phyloP scores from a whole-genome alignment of 1,139 yeast species.

The Suhomyces wounanorum region DNA sequence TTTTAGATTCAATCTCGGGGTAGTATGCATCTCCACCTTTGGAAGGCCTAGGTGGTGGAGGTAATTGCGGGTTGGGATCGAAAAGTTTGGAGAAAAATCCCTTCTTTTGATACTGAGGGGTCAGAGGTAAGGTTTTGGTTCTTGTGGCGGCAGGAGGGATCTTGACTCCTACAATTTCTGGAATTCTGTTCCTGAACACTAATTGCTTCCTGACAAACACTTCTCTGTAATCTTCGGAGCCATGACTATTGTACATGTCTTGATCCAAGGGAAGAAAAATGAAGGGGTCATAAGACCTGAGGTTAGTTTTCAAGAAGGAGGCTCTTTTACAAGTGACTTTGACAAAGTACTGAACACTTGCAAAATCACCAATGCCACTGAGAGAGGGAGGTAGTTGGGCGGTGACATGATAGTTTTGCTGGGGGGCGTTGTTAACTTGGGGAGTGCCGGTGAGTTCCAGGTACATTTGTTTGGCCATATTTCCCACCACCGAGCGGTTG shows the following conservation, averaged over 20 bases:
- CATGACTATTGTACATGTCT: constrained; percentile 29
- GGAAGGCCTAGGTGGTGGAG: constrained; percentile 11
- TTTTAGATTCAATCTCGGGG: constrained; percentile 35
- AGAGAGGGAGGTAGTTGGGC: constrained; percentile 60
- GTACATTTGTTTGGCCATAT: constrained; percentile 20
- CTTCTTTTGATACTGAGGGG: constrained; percentile 18
- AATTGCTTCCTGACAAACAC: constrained; percentile 45
- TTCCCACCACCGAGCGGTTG: constrained; percentile 21
- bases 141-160: constrained; percentile 21
- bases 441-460: constrained; percentile 3
- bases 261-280: constrained; percentile 55
- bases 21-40: constrained; percentile 14
- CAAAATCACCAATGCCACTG: constrained; percentile 47
- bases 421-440: constrained; percentile 1
- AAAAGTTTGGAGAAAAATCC: constrained; percentile 21
- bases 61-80: constrained; percentile 9
- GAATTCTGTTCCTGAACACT: constrained; percentile 40
- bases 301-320: constrained; percentile 51
- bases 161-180: constrained; percentile 45
- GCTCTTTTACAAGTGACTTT: constrained; percentile 63
- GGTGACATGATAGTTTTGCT: constrained; percentile 37
- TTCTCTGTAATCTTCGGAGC: constrained; percentile 32
- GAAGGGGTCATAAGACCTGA: constrained; percentile 53
- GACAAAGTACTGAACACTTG: constrained; percentile 53
- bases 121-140: constrained; percentile 22